These are phyloP conservation scores for Skeletonema tropicum DNA, from an alignment of 108 stramenopile species.

Conservation along the genomic window DNA sequence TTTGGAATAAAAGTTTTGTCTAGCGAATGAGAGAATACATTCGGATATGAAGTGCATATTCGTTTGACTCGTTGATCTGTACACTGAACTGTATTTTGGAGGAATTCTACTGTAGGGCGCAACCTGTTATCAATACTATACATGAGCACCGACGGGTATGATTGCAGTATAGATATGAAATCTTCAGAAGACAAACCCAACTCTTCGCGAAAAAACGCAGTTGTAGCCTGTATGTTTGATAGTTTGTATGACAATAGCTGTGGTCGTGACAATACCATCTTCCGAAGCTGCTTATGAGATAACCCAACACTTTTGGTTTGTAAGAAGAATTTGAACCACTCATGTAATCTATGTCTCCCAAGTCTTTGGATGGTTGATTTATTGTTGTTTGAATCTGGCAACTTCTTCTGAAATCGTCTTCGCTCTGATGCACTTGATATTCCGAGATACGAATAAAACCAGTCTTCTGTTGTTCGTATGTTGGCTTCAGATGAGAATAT, in stretches of 20 bases:
- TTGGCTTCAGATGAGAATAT: slow-evolving; percentile 16
- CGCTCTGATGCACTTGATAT: slow-evolving; percentile 13
- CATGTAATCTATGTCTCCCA: slow-evolving; percentile 27
- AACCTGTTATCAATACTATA: slow-evolving; percentile 36
- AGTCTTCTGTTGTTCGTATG: slow-evolving; percentile 30
- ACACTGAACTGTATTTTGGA: slow-evolving; percentile 24
- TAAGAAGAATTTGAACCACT: slow-evolving; percentile 40
- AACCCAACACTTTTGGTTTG: slow-evolving; percentile 6
- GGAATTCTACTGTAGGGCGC: slow-evolving; percentile 33
- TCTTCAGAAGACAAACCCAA: slow-evolving; percentile 24
- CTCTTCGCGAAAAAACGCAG: slow-evolving; percentile 30
- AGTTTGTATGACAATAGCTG: slow-evolving; percentile 27
- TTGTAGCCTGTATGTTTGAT: slow-evolving; percentile 27
- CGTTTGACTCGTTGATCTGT: slow-evolving; percentile 1
- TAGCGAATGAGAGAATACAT: slow-evolving; percentile 40
- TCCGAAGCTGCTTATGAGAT: slow-evolving; percentile 12
- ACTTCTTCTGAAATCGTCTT: slow-evolving; percentile 9
- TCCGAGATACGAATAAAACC: slow-evolving; percentile 31
- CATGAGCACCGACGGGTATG: slow-evolving; percentile 47
- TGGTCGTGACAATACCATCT: slow-evolving; percentile 29
- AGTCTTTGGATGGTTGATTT: slow-evolving; percentile 13
- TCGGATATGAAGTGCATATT: slow-evolving; percentile 27
- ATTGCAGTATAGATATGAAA: slow-evolving; percentile 24
- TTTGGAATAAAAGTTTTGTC: slow-evolving; percentile 43
- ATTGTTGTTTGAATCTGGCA: slow-evolving; percentile 9